A percentile compares a stretch with the other conserved stretches of the same genome.
Conservation (phyloP, 257 asterid genomes). For the Avicennia marina region DNA sequence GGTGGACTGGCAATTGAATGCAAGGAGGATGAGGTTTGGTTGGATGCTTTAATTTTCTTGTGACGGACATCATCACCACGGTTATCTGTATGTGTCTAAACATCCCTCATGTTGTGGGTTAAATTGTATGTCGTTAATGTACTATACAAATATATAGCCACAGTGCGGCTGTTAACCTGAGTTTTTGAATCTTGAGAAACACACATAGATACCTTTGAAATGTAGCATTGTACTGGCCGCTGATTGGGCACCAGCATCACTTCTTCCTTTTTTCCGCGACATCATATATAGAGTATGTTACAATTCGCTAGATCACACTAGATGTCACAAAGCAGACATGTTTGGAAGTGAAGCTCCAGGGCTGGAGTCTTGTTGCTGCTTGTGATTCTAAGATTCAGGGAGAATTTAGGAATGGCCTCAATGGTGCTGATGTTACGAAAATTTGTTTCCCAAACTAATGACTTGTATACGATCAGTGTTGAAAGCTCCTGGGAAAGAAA, state of each 20-base stretch:
- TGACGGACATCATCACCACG: not conserved
- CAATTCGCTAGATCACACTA: no score
- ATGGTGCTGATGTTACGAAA: no score
- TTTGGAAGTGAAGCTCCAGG: no score
- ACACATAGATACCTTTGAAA: not conserved
- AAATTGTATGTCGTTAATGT: not conserved
- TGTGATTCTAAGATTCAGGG: no score
- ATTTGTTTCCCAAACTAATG: no score
- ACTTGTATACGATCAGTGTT: no score
- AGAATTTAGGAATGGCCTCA: no score
- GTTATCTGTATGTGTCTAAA: not conserved
- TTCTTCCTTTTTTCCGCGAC: not conserved
- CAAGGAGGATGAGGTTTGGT: not conserved
- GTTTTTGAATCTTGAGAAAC: not conserved
- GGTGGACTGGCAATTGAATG: conserved; percentile 78
- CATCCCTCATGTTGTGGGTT: not conserved
- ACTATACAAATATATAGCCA: not conserved
- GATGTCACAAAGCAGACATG: no score
- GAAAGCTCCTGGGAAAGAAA: no score
- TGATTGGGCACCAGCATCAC: conserved; percentile 1
- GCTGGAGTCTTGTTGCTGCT: no score
- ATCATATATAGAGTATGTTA: not conserved
- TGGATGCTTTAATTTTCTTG: not conserved
- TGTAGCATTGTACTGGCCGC: conserved; percentile 15
- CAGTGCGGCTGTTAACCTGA: not conserved